Evolutionary conservation across 371 early-diverging fungal species (phyloP).

Genomic region (Mortierella sp.): DNA sequence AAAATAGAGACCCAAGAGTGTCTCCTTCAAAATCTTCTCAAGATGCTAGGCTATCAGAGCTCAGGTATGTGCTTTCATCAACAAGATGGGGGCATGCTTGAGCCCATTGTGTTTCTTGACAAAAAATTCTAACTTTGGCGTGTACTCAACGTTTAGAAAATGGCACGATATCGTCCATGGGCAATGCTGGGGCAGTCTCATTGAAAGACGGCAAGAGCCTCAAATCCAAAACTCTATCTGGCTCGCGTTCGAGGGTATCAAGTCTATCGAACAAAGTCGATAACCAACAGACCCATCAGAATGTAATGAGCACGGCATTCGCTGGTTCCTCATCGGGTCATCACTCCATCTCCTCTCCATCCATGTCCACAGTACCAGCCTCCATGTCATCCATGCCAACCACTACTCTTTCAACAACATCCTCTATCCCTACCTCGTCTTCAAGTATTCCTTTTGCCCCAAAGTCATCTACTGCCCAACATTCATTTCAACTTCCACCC

Average conservation of each 20-base stretch:
- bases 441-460: conserved; percentile 19
- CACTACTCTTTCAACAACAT: not conserved
- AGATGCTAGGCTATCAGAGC: conserved; percentile 33
- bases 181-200: not conserved
- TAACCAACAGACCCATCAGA: conserved; percentile 2
- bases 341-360: not conserved
- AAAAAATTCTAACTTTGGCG: not conserved
- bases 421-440: conserved; percentile 10
- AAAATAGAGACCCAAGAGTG: conserved; percentile 35
- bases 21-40: conserved; percentile 38
- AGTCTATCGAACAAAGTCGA: conserved; percentile 1
- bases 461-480: conserved; percentile 9
- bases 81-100: too few species aligned
- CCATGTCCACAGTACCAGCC: conserved; percentile 4
- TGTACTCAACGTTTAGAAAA: conserved; percentile 1
- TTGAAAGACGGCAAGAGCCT: conserved; percentile 11
- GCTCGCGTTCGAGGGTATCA: conserved; percentile 7
- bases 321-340: not conserved
- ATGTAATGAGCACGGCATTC: not conserved
- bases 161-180: conserved; percentile 1
- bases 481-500: conserved; percentile 27
- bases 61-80: conserved; percentile 15
- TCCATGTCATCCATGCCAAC: conserved; percentile 3
- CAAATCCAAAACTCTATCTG: conserved; percentile 4
- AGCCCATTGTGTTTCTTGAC: too few species aligned